phyloP scores from a whole-genome alignment of 1,139 yeast species.

The Scheffersomyces lignicola region DNA sequence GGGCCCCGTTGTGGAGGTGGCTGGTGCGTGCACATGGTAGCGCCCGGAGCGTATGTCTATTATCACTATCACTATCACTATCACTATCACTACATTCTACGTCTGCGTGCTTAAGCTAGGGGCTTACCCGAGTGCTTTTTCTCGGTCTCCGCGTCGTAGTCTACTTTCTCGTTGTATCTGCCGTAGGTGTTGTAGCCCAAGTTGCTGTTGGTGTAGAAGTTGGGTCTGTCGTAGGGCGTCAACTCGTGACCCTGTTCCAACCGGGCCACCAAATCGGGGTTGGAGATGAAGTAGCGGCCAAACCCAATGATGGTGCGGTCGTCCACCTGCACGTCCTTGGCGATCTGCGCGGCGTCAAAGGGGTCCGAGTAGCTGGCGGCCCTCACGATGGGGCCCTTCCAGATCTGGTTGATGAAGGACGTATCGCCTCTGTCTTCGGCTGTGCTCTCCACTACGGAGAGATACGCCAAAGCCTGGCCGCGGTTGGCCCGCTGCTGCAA shows the following conservation, averaged over 20 bases:
- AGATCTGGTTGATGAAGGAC: slow-evolving; percentile 35
- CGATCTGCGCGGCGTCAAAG: slow-evolving; percentile 13
- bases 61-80: no score
- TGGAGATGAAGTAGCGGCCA: slow-evolving; percentile 46
- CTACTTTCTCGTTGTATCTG: not conserved
- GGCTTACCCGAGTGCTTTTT: not conserved
- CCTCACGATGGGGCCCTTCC: slow-evolving; percentile 47
- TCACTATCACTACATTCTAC: no score
- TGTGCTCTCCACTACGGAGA: slow-evolving; percentile 50
- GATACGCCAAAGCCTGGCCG: slow-evolving; percentile 43
- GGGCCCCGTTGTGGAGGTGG: no score
- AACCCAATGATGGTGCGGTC: slow-evolving; percentile 40
- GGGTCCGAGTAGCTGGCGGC: slow-evolving; percentile 41
- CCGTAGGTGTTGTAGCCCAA: slow-evolving; percentile 22
- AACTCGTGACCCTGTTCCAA: slow-evolving; percentile 42
- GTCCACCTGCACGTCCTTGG: slow-evolving; percentile 22
- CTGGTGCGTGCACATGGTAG: no score
- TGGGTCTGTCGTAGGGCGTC: slow-evolving; percentile 22
- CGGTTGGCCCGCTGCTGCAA: slow-evolving; percentile 33
- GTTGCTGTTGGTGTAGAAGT: slow-evolving; percentile 17
- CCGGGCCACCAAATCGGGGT: slow-evolving; percentile 50
- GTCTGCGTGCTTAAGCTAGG: no score
- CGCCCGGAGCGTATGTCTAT: no score
- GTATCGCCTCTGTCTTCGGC: slow-evolving; percentile 10
- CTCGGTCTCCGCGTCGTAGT: not conserved